phyloP scores from a whole-genome alignment of 1,139 yeast genomes.

The Saccharomyces hybrid region DNA sequence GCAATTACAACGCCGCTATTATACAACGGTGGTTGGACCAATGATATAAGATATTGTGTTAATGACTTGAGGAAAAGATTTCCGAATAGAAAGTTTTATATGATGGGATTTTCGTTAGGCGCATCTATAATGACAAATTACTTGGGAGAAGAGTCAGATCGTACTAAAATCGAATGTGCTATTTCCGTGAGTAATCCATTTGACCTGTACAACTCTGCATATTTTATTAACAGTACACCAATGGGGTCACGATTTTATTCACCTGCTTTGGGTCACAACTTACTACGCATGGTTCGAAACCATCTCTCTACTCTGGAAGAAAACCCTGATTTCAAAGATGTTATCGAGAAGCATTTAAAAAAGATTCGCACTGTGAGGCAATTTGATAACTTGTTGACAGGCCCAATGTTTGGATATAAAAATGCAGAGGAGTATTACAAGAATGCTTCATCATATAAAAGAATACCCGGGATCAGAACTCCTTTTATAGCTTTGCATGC shows the following conservation, averaged over 20 bases:
- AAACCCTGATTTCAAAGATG: conserved; percentile 14
- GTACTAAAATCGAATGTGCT: conserved; percentile 40
- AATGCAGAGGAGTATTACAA: conserved; percentile 48
- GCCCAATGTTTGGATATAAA: conserved; percentile 47
- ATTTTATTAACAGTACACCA: conserved; percentile 36
- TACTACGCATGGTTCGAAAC: conserved; percentile 38
- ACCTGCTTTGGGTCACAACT: conserved; percentile 46
- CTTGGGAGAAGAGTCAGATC: conserved; percentile 45
- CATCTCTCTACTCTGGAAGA: conserved; percentile 38
- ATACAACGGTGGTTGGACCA: conserved; percentile 56
- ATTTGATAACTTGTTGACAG: conserved; percentile 48
- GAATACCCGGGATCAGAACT: conserved; percentile 44
- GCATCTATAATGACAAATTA: conserved; percentile 51
- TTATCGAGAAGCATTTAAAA: conserved; percentile 12
- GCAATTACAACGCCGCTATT: conserved; percentile 51
- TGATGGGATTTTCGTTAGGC: conserved; percentile 52
- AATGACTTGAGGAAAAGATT: conserved; percentile 40
- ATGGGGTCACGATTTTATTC: conserved; percentile 46
- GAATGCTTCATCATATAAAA: conserved; percentile 45
- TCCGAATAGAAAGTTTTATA: conserved; percentile 45
- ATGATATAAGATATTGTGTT: conserved; percentile 48
- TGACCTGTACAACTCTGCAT: conserved; percentile 43
- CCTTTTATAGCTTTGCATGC: conserved; percentile 47
- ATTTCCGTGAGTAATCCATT: conserved; percentile 46
- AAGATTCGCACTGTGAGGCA: conserved; percentile 32